Evolutionary conservation across 2,329 filamentous ascomycete genomes (phyloP), one percentile per base, ranked within the genome.

Genomic region (Ascochyta koolunga): DNA sequence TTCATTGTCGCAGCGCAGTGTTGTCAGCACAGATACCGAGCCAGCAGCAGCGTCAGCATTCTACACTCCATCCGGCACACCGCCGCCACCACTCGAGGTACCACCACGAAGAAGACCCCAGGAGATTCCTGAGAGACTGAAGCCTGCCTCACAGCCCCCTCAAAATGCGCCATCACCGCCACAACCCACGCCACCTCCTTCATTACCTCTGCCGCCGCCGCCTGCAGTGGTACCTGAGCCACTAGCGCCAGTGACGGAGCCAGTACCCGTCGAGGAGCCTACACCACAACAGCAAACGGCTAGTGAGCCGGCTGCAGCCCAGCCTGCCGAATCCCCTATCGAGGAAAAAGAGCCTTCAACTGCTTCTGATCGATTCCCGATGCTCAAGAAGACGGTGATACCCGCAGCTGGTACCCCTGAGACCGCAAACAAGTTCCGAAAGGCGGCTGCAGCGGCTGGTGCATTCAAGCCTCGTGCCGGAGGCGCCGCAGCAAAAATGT

Each of bases 401-500:
- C 31, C 45, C 18, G 41, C 33, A 41, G 36, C 40, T 22, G 88
- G 86, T 1, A 86, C 83, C 58, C 83, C 81, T n/a, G 88, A 95
- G 51, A 81, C 95, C 65, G 90, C 90, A 18, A 88, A 85, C 31
- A 83, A 85, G 5, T 85, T 97, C 57, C 89, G 90, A 76, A 96
- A 91, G 74, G 91, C 91, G 21, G 91, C 91, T 0, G 86, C 82
- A 68, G 64, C 61, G 40, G 88, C 87, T 10, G 83, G 77, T 50
- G 83, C 84, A 16, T 98, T 98, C 78, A 96, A 93, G 68, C 93
- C 93, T 18, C 86, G 93, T 53, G 87, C 88, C 29, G 93, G 93
- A 52, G 93, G 93, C 60, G 93, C 91, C 19, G 92, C 87, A 45
- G 91, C 96, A 58, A 88, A 89, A 45, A 78, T 96, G 47, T 81